These are phyloP conservation scores for Imleria badia DNA, from an alignment of 768 basidiomycete species.

Conservation along the genomic window DNA sequence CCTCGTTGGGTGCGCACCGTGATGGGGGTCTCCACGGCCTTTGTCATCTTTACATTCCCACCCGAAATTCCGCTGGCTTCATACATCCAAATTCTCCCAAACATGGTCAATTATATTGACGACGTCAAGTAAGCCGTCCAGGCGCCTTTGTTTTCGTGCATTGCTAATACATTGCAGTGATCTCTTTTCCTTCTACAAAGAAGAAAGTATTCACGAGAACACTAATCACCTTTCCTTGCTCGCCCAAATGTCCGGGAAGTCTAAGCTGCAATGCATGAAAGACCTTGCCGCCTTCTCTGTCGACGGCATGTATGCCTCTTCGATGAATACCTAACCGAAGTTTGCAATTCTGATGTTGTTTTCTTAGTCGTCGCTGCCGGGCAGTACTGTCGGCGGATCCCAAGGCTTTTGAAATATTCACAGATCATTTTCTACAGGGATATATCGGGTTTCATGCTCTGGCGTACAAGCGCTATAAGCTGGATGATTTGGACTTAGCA, in stretches of 20 bases:
- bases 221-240: slow-evolving; percentile 1
- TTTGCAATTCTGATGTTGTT: not conserved
- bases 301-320: not conserved
- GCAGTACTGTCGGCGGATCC: not conserved
- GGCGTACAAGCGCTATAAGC: slow-evolving; percentile 4
- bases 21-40: slow-evolving; percentile 1
- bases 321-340: not conserved
- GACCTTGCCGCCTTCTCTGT: slow-evolving; percentile 1
- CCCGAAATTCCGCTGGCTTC: slow-evolving; percentile 1
- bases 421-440: slow-evolving; percentile 3
- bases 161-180: not conserved
- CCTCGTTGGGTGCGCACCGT: slow-evolving; percentile 5
- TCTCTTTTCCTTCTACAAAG: slow-evolving; percentile 6
- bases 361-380: not conserved
- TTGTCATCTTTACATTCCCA: slow-evolving; percentile 8
- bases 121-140: not conserved
- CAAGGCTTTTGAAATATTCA: not conserved
- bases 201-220: not conserved
- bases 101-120: slow-evolving; percentile 6
- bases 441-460: slow-evolving; percentile 4
- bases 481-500: not conserved
- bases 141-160: not conserved
- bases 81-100: slow-evolving; percentile 6
- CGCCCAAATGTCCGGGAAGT: slow-evolving; percentile 1
- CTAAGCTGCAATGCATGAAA: slow-evolving; percentile 7